Evolutionary conservation across 768 basidiomycete species (phyloP).

Genomic region (Kockovaella imperatae): DNA sequence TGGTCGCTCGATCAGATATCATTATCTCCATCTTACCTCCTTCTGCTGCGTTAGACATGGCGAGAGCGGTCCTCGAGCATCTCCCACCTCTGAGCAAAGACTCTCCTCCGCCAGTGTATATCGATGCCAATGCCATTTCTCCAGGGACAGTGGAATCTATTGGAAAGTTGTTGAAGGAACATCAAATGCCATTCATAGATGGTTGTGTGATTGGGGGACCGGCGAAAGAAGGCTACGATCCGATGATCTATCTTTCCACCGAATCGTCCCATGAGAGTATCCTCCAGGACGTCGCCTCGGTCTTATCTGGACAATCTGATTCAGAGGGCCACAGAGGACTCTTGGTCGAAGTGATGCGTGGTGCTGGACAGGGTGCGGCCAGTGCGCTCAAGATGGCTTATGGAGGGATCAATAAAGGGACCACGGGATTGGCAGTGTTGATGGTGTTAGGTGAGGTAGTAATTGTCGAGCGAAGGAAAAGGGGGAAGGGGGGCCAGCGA

Average conservation of each 20-base stretch:
- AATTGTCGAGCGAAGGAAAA: too few species aligned
- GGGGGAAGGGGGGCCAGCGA: too few species aligned
- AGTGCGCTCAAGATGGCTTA: constrained; percentile 62
- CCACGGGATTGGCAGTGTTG: constrained; percentile 52
- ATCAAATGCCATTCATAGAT: constrained; percentile 51
- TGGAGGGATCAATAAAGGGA: constrained; percentile 58
- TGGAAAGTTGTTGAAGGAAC: constrained; percentile 48
- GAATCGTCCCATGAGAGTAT: constrained; percentile 37
- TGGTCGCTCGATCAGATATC: constrained; percentile 47
- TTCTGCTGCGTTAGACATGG: constrained; percentile 31
- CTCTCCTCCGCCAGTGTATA: constrained; percentile 49
- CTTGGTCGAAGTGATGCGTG: constrained; percentile 35
- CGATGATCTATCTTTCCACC: constrained; percentile 55
- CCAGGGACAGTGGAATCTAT: constrained; percentile 52
- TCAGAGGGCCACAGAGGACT: constrained; percentile 50
- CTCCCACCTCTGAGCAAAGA: constrained; percentile 44
- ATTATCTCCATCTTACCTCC: constrained; percentile 58
- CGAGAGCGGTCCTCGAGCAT: constrained; percentile 7
- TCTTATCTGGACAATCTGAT: constrained; percentile 50
- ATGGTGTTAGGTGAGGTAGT: constrained; percentile 52
- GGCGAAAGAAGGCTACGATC: constrained; percentile 49
- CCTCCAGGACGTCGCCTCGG: constrained; percentile 47
- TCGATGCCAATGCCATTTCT: constrained; percentile 57
- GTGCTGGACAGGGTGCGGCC: constrained; percentile 52
- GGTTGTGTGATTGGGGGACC: constrained; percentile 56